Percentiles rank a stretch among this genome's conserved stretches.
phyloP scores from a whole-genome alignment of 306 rosid species.

The Dicorynia guianensis region DNA sequence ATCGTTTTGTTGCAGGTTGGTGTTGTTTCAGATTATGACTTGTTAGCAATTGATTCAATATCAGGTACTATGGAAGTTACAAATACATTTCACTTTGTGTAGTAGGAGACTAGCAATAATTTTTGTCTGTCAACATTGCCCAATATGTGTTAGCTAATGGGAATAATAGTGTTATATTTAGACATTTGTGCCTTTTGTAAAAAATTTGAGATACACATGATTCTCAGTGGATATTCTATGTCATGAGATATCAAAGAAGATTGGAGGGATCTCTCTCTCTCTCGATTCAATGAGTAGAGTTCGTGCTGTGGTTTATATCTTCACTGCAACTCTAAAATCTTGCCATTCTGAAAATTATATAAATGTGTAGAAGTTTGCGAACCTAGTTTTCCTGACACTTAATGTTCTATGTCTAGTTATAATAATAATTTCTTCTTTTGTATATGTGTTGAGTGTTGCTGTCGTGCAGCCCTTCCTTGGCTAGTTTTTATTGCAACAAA shows the following conservation, averaged over 20 bases:
- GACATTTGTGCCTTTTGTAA: neutral
- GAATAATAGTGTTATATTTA: slow-evolving; percentile 9
- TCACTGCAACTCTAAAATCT: slow-evolving; percentile 16
- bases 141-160: slow-evolving; percentile 9
- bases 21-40: slow-evolving; percentile 94
- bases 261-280: neutral
- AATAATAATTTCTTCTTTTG: neutral
- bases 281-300: neutral
- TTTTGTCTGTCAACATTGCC: neutral
- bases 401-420: neutral
- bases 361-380: neutral
- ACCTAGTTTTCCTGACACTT: neutral
- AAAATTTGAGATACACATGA: slow-evolving; percentile 8
- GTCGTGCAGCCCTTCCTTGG: neutral
- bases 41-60: slow-evolving; percentile 91
- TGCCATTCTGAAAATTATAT: slow-evolving; percentile 19
- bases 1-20: slow-evolving; percentile 74
- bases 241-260: neutral
- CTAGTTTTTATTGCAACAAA: neutral
- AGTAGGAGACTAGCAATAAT: neutral
- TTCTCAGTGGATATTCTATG: neutral
- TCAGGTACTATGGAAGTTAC: slow-evolving; percentile 62
- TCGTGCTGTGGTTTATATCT: slow-evolving; percentile 2
- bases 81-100: neutral
- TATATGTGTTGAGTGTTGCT: neutral